Evolutionary conservation across 768 basidiomycete species (phyloP), one percentile per base, ranked within the genome.

Genomic region (Lactifluus subvellereus): DNA sequence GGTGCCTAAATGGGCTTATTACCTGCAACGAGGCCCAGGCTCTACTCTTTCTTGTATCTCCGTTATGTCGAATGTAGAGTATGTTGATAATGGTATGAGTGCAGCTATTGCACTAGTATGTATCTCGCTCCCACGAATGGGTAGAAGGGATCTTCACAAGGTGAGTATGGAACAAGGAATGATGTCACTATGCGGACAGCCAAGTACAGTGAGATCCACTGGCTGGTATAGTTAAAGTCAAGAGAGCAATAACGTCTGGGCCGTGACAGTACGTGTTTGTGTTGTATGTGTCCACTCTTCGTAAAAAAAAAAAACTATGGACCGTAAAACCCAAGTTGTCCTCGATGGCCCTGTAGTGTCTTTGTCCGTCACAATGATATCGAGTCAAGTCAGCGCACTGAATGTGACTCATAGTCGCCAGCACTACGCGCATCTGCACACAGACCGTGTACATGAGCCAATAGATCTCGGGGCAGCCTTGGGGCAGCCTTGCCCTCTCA

Each of bases 331-430:
- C 6, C 9, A 42, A 18, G 16, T 42, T 11, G 18, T 18, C 11
- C 13, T 40, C 38, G 11, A 40, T 40, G 38, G 4, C 13, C 42
- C 16, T 43, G 27, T 27, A 27, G 27, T 27, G 27, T 27, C 27
- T 27, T 27, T 3, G 27, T 27, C 27, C 27, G 27, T 27, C 27
- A 27, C 2, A 27, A 27, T 27, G 27, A 86, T 78, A 33, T 74
- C 45, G 3, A 45, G 45, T 16, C 5, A 43, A 48, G 47, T 22
- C 40, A 86, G 68, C 45, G 71, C 78, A 2, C 86, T 85, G 69
- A 87, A 85, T 8, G 80, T 81, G 3, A 82, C 77, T 16, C 82
- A 57, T 76, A 81, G 64, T 81, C 75, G 69, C 84, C 77, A 66
- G 76, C 66, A 8, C 72, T 58, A 42, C 67, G 64, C 54, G 70